Base-by-base conservation (phyloP, 2,329 filamentous ascomycete species). In the Cadophora sp. region DNA sequence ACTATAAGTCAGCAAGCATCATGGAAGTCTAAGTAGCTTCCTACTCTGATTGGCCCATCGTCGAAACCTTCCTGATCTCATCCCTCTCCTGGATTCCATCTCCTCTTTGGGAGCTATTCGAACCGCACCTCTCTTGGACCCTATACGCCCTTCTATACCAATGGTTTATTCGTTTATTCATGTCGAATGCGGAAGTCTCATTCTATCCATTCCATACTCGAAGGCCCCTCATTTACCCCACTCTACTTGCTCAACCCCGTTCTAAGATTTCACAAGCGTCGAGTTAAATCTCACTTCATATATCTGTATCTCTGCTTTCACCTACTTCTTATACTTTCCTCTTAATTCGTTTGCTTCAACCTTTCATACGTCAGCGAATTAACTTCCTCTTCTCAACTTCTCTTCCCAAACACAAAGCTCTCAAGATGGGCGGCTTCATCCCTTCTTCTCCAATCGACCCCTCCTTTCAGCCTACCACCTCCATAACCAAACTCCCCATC, bases 391-490 rank as follows among this genome's bases (percentile, higher is more conserved):
- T n/a, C 22, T 19, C 27, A 58, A 14, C 11, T 40, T 8, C 12
- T 16, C 34, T 11, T 22, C 22, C 22, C 6, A 11, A 43, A 27
- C 6, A 43, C 31, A 58, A n/a, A 14, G 12, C 55, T 59, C n/a
- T 12, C 55, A 59, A 59, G 40, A 59, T 59, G 55, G 55, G 55
- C 22, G 55, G 40, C 14, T 62, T 48, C 26, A 62, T 50, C 16
- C 40, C 59, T 29, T 40, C 59, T 14, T 27, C 40, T 40, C 59
- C 59, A 19, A 62, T 62, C 40, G 59, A 62, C 40, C 43, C 59
- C 6, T 48, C 59, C 3, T 62, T 48, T 40, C 22, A 46, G n/a
- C 59, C 59, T n/a, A 50, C 37, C 12, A 48, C 27, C 24, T 31
- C 37, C 19, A 29, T 62, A 29, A 22, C 40, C 29, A 46, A 48